A percentile compares a stretch with the other conserved stretches of the same genome.
These are phyloP conservation scores for Carpinus viminea DNA, from an alignment of 306 rosid species.

Conservation along the genomic window DNA sequence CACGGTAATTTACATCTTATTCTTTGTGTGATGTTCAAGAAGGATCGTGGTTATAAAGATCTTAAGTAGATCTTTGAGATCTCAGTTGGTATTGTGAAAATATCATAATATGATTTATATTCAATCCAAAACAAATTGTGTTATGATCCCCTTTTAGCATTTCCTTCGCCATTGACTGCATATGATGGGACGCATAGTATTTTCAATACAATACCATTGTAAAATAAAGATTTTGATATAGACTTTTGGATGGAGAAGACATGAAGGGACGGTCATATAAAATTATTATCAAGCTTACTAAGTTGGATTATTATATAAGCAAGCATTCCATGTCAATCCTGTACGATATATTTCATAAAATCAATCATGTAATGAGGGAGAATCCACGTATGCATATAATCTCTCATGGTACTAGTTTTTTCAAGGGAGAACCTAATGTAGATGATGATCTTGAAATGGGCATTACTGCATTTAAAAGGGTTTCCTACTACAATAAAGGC, in stretches of 20 bases:
- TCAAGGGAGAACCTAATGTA: conserved; percentile 37
- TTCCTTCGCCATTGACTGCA: too few relatives aligned
- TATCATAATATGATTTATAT: too few relatives aligned
- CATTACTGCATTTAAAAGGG: conserved; percentile 47
- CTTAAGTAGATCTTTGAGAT: conserved; percentile 78
- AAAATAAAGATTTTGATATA: too few relatives aligned
- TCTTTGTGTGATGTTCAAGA: conserved; percentile 67
- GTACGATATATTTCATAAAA: conserved; percentile 69
- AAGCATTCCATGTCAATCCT: conserved; percentile 40
- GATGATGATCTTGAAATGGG: conserved; percentile 53
- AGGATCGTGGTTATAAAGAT: conserved; percentile 58
- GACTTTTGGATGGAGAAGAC: too few relatives aligned
- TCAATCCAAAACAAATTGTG: too few relatives aligned
- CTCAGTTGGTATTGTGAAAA: conserved; percentile 44
- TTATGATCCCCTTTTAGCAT: too few relatives aligned
- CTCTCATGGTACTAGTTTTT: conserved; percentile 54
- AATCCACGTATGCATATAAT: conserved; percentile 54
- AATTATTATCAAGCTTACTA: neutral
- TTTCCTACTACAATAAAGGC: conserved; percentile 55
- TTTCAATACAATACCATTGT: too few relatives aligned
- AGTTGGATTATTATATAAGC: conserved; percentile 54
- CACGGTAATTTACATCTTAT: too few relatives aligned
- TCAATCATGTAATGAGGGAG: conserved; percentile 74
- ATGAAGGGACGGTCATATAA: too few relatives aligned
- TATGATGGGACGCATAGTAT: too few relatives aligned